Evolutionary conservation across 441 rosid genomes (phyloP), one percentile per base, ranked within the genome.

Genomic region (Euphorbia corollata): DNA sequence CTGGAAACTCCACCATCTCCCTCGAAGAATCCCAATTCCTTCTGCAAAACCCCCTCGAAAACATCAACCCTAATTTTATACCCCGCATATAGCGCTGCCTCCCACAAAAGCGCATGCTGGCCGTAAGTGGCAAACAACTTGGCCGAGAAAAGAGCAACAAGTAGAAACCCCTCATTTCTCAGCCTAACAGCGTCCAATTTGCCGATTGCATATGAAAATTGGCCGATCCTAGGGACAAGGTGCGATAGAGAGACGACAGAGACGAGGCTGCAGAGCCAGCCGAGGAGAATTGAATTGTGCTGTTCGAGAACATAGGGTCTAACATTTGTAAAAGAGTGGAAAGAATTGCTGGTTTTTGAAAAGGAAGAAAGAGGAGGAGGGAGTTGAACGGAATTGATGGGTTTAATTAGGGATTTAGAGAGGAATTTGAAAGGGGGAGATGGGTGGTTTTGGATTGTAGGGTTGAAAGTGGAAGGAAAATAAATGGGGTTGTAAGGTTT

Each of bases 51-150:
- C 64, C 76, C 78, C 73, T 74, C 61, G 63, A 88, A 90, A 54
- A 87, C 89, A 65, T 75, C 77, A 68, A 84, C 81, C 22, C 98
- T 82, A 38, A 92, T 80, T 61, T 63, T 63, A 68, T 77, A 87
- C 23, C 80, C 86, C 0, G 89, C 80, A 30, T 63, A 74, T 64
- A 88, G 63, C 36, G 97, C 82, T 0, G 97, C 98, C 34, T 86
- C 86, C 98, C 97, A 92, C 16, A 92, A 75, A 66, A 86, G 81
- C 57, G 92, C 84, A 64, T 87, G 96, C 74, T 90, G 96, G 51
- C 80, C 81, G 75, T 87, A 92, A 51, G 80, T 67, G 18, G 90
- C 81, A 68, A 86, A 67, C 58, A 82, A 70, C 67, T 84, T 86
- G 34, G 79, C 76, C 18, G 85, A 43, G 47, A 86, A 77, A 70